Evolutionary conservation across 2,329 filamentous ascomycete species (phyloP), one percentile per base, ranked within the genome.

Genomic region (Arthrinium phaeospermum): DNA sequence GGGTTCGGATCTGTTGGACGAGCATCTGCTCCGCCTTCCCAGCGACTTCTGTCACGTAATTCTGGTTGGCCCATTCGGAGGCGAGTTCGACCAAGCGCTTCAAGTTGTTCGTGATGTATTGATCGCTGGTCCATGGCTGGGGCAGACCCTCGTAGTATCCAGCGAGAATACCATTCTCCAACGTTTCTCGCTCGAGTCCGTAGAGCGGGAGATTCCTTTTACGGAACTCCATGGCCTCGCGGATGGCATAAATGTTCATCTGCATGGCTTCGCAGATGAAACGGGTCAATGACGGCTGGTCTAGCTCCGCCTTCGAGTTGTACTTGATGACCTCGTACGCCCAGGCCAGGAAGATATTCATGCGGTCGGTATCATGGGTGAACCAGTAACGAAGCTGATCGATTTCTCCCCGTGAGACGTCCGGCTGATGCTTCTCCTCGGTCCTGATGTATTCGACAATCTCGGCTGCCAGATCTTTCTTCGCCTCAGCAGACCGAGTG

Each of bases 341-440:
- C 92, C 93, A 96, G 0, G 93, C 92, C 68, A 97, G 87, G 61
- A 96, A 90, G 71, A 93, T 86, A 71, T 95, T 91, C 75, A 97
- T 87, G 41, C 89, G 88, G 81, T 90, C 89, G 45, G 95, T 86
- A 78, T 95, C 93, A 76, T 93, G 88, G 74, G 95, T 87, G 78
- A 98, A 97, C 91, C 94, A 98, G 76, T 94, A 91, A n/a, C 95
- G 90, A 22, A 98, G 91, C 10, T 89, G 86, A 78, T 98, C 94
- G 13, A 92, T 89, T 79, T 96, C 92, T n/a, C 91, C 91, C 30
- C 87, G 86, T 49, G 90, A 89, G 44, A 86, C 83, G 70, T 92
- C 86, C 4, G 91, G 88, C 70, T 91, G 89, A 34, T 91, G 91
- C 82, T 94, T 95, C 76, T 93, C 92, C 70, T 92, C 89, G 74